Evolutionary conservation across 2,329 filamentous ascomycete species (phyloP), one percentile per base, ranked within the genome.

Genomic region (Hypoxylon sp.): DNA sequence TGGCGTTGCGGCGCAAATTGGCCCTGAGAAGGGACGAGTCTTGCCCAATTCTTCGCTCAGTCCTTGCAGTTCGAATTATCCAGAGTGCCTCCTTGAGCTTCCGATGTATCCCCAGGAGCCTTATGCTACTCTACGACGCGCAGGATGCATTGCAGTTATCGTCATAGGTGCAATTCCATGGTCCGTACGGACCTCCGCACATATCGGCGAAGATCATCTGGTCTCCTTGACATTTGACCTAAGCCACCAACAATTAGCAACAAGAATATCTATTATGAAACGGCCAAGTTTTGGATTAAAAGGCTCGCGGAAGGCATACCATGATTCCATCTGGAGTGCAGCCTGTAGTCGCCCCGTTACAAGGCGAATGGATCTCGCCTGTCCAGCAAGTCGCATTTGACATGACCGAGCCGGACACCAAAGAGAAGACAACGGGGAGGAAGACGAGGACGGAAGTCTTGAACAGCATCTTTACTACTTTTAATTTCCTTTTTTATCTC

Each of bases 311-410:
- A 29, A 27, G 16, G 57, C 68, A 8, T 63, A 70, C 68, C 60
- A 66, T 37, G 16, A 70, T 66, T 11, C 68, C 68, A 21, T 60
- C 63, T 2, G 45, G 30, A 43, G 65, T 68, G 25, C 68, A 70
- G 6, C 68, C 68, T 2, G 48, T 52, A 9, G 54, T 47, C n/a
- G 39, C 47, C 2, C 61, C 61, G 6, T 68, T n/a, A 30, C 68
- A 70, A 12, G 62, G 47, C 7, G 45, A 59, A 23, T 68, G 65
- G 23, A 68, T 68, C n/a, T 61, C n/a, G 3, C 68, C 68, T 1
- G 52, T 45, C 68, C 68, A 70, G 52, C 68, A 70, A 11, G 43
- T 25, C 11, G 47, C 41, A 11, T n/a, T 53, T n/a, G 16, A 59
- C 7, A 65, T 19, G 11, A 46, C 51, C 12, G 65, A 55, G 14